Base-by-base conservation (phyloP, 208 protist genomes). In the Trypanosoma melophagium region DNA sequence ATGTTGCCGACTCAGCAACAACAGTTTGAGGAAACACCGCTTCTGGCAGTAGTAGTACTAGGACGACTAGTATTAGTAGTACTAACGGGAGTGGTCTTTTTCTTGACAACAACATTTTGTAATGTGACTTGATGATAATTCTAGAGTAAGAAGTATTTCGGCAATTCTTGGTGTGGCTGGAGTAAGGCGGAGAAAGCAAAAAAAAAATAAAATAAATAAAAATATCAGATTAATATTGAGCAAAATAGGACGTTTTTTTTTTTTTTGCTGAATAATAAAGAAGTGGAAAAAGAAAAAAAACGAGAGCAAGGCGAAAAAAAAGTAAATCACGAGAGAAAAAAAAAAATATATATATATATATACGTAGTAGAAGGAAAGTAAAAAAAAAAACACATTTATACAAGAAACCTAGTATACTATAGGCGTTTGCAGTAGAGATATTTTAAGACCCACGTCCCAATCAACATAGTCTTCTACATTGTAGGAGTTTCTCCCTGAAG, bases 191-290 rank as follows among this genome's bases (percentile, higher is more conserved):
- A 54, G 25, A 65, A 56, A 40, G 44, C 9, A 49, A 53, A 31
- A 45, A 31, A 38, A 71, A 69, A 68, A 31, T 62, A 40, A 28
- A 69, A 59, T 53, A 71, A 69, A 68, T 19, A 62, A 40, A 28
- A 69, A 59, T 53, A 13, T 2, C 3, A 64, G 25, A 42, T 10
- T 60, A 35, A 35, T 35, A 35, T 35, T 35, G 28, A 35, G 1
- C 28, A 35, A 35, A 35, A 35, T 35, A 35, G 3, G 16, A 47
- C 42, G 12, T 14, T 44, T 44, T 44, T 44, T 47, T 47, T 47
- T 47, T 2, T 47, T 47, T 47, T 47, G 8, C 42, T 17, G 66
- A 66, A 14, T 2, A 45, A 66, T 21, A 25, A n/a, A 58, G 16
- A 56, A 66, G 53, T 14, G 40, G 12, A 47, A 47, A 47, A 47